Base-by-base conservation (phyloP, 1,139 yeast species). In the Diutina neorugosa region DNA sequence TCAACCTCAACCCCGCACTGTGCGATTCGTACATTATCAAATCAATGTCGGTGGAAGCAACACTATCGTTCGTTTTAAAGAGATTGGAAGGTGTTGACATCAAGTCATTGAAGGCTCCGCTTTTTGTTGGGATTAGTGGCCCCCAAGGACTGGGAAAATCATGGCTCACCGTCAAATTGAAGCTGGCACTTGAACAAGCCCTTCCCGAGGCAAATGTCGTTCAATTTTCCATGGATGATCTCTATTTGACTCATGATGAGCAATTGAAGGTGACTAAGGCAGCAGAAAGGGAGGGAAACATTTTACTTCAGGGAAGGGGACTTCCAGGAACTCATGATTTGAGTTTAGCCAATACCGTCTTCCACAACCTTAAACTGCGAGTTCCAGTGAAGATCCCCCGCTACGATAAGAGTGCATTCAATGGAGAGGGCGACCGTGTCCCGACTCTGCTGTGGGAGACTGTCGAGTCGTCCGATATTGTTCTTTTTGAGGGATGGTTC, bases 81-180 rank as follows among this genome's bases (percentile, higher is more conserved):
- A 7, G n/a, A 2, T 16, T 46, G 20, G 21, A 46, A 18, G 40
- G 40, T 3, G 41, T 46, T 14, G 40, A 46, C 21, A 14, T 46
- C 21, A n/a, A 16, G 21, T 7, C 51, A 61, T 62, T 47, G 47
- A 20, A 37, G 6, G 61, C 57, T 44, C 88, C 93, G 1, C 61
- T 84, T 37, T 69, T 88, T 4, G 63, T 89, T 2, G 93, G 93
- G 0, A 65, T 89, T 2, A 81, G 86, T 52, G 98, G 97, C 0
- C 95, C 96, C 0, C 98, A 91, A 64, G 98, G 98, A 0, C 84
- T 94, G 1, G 98, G 98, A 0, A 91, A 91, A 65, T 80, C 96
- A 2, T 86, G 80, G 54, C 71, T 85, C 14, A 78, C 91, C 0
- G 63, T 67, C 1, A 66, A 72, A 40, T 66, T 86, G 6, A 66